Conservation (phyloP, 345 rosid species). For the Aethionema arabicum region DNA sequence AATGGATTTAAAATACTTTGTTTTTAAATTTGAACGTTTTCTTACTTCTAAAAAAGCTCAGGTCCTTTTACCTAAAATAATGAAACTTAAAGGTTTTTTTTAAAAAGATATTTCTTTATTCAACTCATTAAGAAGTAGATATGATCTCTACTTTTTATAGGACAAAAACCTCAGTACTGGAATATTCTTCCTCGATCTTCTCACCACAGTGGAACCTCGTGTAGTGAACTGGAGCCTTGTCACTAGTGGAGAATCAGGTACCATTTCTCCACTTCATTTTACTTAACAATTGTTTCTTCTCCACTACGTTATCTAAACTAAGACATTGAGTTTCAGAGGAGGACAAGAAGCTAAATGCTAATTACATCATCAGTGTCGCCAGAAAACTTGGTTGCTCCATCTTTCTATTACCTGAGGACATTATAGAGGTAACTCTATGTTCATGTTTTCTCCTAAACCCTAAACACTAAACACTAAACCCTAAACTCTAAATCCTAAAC, state of each 20-base stretch:
- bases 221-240: conserved; percentile 74
- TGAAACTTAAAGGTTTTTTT: too few relatives aligned
- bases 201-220: conserved; percentile 68
- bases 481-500: too few relatives aligned
- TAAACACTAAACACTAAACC: too few relatives aligned
- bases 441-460: not conserved
- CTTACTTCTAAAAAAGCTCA: not conserved
- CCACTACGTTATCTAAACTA: conserved; percentile 6
- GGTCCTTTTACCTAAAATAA: too few relatives aligned
- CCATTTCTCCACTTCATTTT: not conserved
- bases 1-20: not conserved
- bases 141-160: conserved; percentile 26
- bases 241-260: conserved; percentile 63
- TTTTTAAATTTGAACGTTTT: not conserved
- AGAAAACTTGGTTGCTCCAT: conserved; percentile 84
- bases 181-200: conserved; percentile 77
- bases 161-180: conserved; percentile 66
- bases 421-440: conserved; percentile 54
- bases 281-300: not conserved
- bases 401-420: conserved; percentile 71
- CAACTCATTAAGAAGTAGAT: too few relatives aligned
- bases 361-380: conserved; percentile 80
- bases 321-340: conserved; percentile 45
- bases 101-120: too few relatives aligned
- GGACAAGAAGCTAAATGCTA: conserved; percentile 77